Evolutionary conservation across 345 rosid species (phyloP), one percentile per base, ranked within the genome.

Genomic region (Pistacia integerrima): DNA sequence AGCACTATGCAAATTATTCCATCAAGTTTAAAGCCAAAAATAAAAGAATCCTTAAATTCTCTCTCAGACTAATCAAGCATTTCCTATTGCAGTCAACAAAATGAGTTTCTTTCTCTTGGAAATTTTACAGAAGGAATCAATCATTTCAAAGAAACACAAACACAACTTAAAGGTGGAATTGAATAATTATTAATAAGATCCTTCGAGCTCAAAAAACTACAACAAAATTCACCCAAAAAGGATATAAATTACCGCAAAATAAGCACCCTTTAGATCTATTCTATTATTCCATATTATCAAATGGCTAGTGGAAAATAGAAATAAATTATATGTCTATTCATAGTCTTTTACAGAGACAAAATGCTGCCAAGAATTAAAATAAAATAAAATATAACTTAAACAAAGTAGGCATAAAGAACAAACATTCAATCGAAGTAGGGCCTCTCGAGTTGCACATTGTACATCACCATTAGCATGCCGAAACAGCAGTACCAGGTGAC

Each of bases 351-450:
- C 5, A 18, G 61, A 2, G 14, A 48, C 8, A 64, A 28, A 61
- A 25, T 28, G 17, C 67, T 22, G 28, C 2, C 17, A 17, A 17
- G n/a, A 12, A 12, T 8, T 14, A 72, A 41, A 41, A 4, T 41
- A 72, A 68, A 38, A 30, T 5, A 4, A 63, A 46, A 30, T 48
- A 13, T 56, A 46, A 17, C 0, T 35, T 18, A 54, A n/a, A 63
- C 9, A 63, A 69, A 28, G 62, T 35, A 64, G 68, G 64, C 72
- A 76, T 52, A 63, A 67, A 74, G 51, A 69, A 80, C 84, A 77
- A 74, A 96, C 99, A 81, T 92, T 88, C 81, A 96, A 81, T 48
- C 88, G 92, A 81, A 89, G 77, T 72, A 93, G 41, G 52, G 99
- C 94, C 64, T 90, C 97, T 78, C 90, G 87, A 74, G 91, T 84